Evolutionary conservation across 2,329 filamentous ascomycete genomes (phyloP).

Genomic region (Pseudocercospora fijiensis): DNA sequence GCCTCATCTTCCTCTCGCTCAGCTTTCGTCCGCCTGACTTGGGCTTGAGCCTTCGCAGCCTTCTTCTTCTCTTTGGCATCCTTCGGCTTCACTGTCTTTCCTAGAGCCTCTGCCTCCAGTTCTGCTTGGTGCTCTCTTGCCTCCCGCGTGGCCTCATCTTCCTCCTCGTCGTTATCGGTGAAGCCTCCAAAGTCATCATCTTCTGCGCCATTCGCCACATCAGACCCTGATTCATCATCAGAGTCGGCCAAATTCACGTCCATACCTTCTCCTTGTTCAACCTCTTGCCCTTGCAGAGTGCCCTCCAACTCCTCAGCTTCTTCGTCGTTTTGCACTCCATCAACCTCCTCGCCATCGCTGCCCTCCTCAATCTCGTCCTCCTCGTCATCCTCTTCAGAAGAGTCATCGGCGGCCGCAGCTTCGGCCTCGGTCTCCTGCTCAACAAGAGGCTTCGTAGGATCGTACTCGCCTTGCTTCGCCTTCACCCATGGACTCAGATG

Average conservation of each 20-base stretch:
- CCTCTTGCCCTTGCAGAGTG: slow-evolving; percentile 28
- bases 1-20: slow-evolving; percentile 75
- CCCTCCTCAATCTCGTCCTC: slow-evolving; percentile 43
- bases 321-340: slow-evolving; percentile 37
- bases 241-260: slow-evolving; percentile 44
- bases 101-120: slow-evolving; percentile 86
- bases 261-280: slow-evolving; percentile 45
- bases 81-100: slow-evolving; percentile 52
- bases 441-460: slow-evolving; percentile 80
- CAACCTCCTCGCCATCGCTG: slow-evolving; percentile 40
- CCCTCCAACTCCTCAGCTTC: slow-evolving; percentile 42
- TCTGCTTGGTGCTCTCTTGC: slow-evolving; percentile 78
- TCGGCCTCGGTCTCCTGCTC: slow-evolving; percentile 88
- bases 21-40: slow-evolving; percentile 66
- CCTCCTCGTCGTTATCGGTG: slow-evolving; percentile 52
- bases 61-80: slow-evolving; percentile 58
- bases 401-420: slow-evolving; percentile 58
- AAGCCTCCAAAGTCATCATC: slow-evolving; percentile 48
- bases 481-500: slow-evolving; percentile 97
- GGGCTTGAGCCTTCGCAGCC: slow-evolving; percentile 64
- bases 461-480: slow-evolving; percentile 80
- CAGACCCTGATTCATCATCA: slow-evolving; percentile 48
- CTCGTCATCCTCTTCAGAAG: slow-evolving; percentile 50
- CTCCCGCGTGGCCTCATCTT: slow-evolving; percentile 60
- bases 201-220: slow-evolving; percentile 50